Base-by-base conservation (phyloP, 2,329 filamentous ascomycete genomes). In the Colletotrichum sp. region DNA sequence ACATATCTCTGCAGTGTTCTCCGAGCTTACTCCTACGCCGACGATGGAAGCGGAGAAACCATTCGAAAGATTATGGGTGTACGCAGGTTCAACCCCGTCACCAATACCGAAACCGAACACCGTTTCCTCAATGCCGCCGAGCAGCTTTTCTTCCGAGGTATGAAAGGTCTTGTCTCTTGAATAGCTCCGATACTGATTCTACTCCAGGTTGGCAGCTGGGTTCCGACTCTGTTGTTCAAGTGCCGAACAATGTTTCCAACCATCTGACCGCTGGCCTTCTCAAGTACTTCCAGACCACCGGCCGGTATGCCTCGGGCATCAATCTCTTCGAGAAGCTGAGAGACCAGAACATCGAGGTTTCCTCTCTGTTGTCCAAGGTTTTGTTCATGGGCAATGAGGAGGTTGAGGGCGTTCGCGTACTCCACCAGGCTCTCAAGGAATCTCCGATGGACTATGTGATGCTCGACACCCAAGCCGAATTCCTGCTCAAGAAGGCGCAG, bases 21-120 rank as follows among this genome's bases (percentile, higher is more conserved):
- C 77, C 91, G 97, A 80, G 96, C 97, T 75, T 99, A 98, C 85
- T 96, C 95, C 1, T 99, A 99, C 83, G 97, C 97, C 65, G 96
- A 99, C 82, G 94, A 98, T 84, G 96, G 96, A 59, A 97, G 94
- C 71, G 96, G 96, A 70, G 96, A 98, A 80, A 94, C 94, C 2
- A 98, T 98, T 83, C 94, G 97, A 84, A 98, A 97, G 87, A 98
- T 99, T 75, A 95, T 98, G 82, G 97, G 96, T n/a, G 96, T 98
- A 66, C 91, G 97, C 79, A 92, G 97, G 77, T 98, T 99, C 89
- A 99, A 99, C 82, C 97, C 97, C 2, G 95, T 99, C 76, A 98
- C 96, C 63, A 98, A 95, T 84, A 98, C 97, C n/a, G 97, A 99
- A 84, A 96, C 95, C 76, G 97, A 99, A 85, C 97, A 99, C 83